Conservation (phyloP, 257 asterid species). For the Lavandula angustifolia region DNA sequence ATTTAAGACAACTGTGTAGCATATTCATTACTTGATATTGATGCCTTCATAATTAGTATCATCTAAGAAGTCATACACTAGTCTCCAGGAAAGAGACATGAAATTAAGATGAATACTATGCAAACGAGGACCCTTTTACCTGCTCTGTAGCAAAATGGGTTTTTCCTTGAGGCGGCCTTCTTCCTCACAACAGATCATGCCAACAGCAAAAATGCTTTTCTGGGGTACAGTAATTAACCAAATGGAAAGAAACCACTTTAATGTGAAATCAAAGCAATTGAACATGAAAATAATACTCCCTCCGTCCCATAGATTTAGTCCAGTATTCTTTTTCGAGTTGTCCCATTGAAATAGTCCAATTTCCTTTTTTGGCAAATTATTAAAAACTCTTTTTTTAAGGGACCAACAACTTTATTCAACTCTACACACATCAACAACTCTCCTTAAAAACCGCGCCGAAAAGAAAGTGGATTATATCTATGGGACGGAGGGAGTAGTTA, state of each 20-base stretch:
- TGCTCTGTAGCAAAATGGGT: conserved; percentile 88
- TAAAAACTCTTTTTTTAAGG: too few relatives aligned
- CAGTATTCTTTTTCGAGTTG: too few relatives aligned
- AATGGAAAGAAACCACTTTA: conserved; percentile 27
- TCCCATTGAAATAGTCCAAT: too few relatives aligned
- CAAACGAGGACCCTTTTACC: conserved; percentile 43
- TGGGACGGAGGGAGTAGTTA: too few relatives aligned
- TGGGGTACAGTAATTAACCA: conserved; percentile 39
- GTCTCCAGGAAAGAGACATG: conserved; percentile 16
- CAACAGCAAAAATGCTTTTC: conserved; percentile 86
- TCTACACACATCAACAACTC: too few relatives aligned
- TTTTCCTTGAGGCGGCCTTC: conserved; percentile 97
- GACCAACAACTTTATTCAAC: too few relatives aligned
- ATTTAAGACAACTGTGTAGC: conserved; percentile 1
- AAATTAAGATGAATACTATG: conserved; percentile 24
- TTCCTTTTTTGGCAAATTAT: too few relatives aligned
- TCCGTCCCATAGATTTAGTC: too few relatives aligned
- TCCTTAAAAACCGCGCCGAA: too few relatives aligned
- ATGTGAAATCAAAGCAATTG: conserved; percentile 23
- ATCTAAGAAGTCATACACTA: conserved; percentile 3
- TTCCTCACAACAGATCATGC: conserved; percentile 96
- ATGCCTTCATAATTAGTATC: conserved; percentile 3
- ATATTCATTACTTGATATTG: conserved; percentile 10
- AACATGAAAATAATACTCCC: conserved; percentile 25
- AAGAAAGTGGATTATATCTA: too few relatives aligned